phyloP scores from a whole-genome alignment of 768 basidiomycete genomes.

The Kwoniella newhampshirensis region DNA sequence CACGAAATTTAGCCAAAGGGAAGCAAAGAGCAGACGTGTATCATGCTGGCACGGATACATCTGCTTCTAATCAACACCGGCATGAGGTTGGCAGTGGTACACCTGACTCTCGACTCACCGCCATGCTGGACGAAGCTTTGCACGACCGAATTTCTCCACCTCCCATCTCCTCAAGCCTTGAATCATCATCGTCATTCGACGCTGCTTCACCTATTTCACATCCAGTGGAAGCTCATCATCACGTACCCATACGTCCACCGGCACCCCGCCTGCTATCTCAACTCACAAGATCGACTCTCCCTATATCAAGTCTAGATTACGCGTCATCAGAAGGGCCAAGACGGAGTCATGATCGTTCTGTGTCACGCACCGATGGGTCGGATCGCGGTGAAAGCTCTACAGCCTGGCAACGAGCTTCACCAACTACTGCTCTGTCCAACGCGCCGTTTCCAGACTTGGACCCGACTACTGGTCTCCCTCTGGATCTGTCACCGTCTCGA shows the following conservation, averaged over 20 bases:
- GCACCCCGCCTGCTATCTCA: constrained; percentile 37
- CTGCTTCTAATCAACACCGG: too few species aligned
- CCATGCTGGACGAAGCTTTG: constrained; percentile 24
- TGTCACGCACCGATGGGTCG: not conserved
- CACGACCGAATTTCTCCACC: constrained; percentile 20
- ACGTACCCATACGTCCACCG: constrained; percentile 15
- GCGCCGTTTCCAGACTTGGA: constrained; percentile 43
- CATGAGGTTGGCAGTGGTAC: constrained; percentile 7
- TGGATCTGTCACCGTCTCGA: constrained; percentile 2
- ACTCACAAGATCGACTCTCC: constrained; percentile 39
- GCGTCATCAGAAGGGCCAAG: constrained; percentile 7
- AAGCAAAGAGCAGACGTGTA: constrained; percentile 20
- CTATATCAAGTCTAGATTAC: constrained; percentile 37
- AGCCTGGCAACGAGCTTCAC: constrained; percentile 21
- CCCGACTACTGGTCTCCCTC: constrained; percentile 40
- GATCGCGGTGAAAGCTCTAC: constrained; percentile 24
- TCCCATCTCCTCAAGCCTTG: constrained; percentile 21
- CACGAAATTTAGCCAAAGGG: constrained; percentile 9
- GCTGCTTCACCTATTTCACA: constrained; percentile 25
- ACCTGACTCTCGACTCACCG: constrained; percentile 14
- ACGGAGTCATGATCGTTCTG: not conserved
- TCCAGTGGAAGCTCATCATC: constrained; percentile 39
- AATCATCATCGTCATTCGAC: constrained; percentile 13
- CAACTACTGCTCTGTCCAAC: constrained; percentile 15
- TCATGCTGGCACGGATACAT: too few species aligned